Evolutionary conservation across 495 filamentous ascomycete species (phyloP).

Genomic region (Podospora sp.): DNA sequence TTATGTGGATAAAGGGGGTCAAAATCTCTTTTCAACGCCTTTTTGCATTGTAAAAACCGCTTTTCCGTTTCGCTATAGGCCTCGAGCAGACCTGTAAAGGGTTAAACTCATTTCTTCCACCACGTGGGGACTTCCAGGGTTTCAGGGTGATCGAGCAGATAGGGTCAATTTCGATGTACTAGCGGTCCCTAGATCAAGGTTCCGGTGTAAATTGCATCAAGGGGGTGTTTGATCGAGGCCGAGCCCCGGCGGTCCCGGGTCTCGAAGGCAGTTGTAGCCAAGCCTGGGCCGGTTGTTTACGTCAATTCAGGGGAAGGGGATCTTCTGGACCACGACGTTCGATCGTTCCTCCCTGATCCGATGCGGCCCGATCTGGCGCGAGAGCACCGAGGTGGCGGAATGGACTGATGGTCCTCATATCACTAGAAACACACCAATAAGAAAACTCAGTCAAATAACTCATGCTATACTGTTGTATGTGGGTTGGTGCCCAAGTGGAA

Average conservation of each 20-base stretch:
- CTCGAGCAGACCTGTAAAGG: too few relatives aligned
- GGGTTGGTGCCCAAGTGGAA: not conserved
- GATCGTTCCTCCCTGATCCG: not conserved
- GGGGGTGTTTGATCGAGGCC: too few relatives aligned
- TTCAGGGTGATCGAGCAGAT: not conserved
- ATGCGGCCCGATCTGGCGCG: not conserved
- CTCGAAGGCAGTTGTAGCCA: too few relatives aligned
- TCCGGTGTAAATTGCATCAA: too few relatives aligned
- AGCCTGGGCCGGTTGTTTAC: not conserved
- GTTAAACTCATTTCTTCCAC: too few relatives aligned
- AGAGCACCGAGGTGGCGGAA: not conserved
- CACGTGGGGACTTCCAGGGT: not conserved
- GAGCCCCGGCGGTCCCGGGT: too few relatives aligned
- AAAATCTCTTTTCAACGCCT: too few relatives aligned
- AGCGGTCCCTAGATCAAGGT: not conserved
- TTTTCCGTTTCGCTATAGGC: too few relatives aligned
- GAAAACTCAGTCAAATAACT: not conserved
- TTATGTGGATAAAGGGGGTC: too few relatives aligned
- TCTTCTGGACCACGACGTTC: not conserved
- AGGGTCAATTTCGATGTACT: not conserved
- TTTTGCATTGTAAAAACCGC: too few relatives aligned
- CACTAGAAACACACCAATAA: not conserved
- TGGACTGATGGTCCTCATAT: not conserved
- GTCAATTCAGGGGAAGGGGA: not conserved
- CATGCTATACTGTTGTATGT: not conserved